phyloP scores from a whole-genome alignment of 2,329 filamentous ascomycete genomes.

The Neurospora sp. region DNA sequence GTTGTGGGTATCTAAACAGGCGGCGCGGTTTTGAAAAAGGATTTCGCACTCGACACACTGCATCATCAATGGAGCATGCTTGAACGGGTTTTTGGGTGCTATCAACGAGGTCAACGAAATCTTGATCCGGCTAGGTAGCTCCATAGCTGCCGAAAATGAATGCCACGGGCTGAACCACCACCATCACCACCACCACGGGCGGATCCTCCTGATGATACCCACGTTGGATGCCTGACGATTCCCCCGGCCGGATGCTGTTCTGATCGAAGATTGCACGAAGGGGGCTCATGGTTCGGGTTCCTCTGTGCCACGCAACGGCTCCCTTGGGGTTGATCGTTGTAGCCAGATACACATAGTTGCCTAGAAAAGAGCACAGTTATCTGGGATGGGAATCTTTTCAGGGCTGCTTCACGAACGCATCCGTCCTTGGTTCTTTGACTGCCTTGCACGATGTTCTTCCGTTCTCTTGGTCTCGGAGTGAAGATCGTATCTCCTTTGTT shows the following conservation, averaged over 20 bases:
- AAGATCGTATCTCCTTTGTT: neutral
- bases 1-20: slow-evolving; percentile 19
- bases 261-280: neutral
- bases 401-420: neutral
- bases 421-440: neutral
- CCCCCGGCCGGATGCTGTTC: neutral
- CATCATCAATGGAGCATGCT: slow-evolving; percentile 19
- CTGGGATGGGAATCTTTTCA: neutral
- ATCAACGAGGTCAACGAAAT: slow-evolving; percentile 19
- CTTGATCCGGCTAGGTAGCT: slow-evolving; percentile 19
- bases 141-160: slow-evolving; percentile 18
- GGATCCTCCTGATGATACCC: slow-evolving; percentile 8
- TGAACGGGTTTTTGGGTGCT: slow-evolving; percentile 19
- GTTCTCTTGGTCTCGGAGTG: neutral
- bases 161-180: slow-evolving; percentile 16
- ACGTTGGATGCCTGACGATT: slow-evolving; percentile 3
- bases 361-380: neutral
- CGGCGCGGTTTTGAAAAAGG: slow-evolving; percentile 19
- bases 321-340: neutral
- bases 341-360: neutral
- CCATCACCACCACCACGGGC: slow-evolving; percentile 4
- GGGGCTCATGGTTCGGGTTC: neutral
- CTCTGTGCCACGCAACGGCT: neutral
- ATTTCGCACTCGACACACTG: slow-evolving; percentile 19
- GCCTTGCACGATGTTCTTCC: neutral